A percentile compares a stretch with the other conserved stretches of the same genome.
Conservation (phyloP, 768 basidiomycete species). For the Boletus rubropictus region DNA sequence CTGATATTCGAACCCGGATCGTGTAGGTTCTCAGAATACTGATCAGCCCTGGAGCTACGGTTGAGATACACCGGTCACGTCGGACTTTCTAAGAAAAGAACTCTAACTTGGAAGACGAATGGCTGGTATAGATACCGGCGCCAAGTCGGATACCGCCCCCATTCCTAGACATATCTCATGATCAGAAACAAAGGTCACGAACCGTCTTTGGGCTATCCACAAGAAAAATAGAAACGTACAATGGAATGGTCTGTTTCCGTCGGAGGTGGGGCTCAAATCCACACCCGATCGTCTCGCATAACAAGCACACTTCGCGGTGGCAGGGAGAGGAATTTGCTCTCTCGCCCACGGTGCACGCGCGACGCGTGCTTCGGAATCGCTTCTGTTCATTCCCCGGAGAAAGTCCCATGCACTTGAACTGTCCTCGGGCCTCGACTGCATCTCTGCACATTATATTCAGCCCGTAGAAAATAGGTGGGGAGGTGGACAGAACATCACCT, state of each 20-base stretch:
- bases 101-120: slow-evolving; percentile 21
- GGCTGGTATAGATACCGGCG: slow-evolving; percentile 23
- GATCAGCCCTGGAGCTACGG: slow-evolving; percentile 11
- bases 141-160: slow-evolving; percentile 20
- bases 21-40: slow-evolving; percentile 10
- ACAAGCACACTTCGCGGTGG: slow-evolving; percentile 6
- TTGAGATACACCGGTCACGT: background rate
- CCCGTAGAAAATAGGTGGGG: background rate
- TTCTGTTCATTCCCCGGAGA: slow-evolving; percentile 22
- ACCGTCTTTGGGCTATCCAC: no score
- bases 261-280: slow-evolving; percentile 20
- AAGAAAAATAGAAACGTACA: slow-evolving; percentile 10
- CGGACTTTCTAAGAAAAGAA: background rate
- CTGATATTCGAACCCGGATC: slow-evolving; percentile 9
- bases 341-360: slow-evolving; percentile 23
- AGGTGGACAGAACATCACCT: slow-evolving; percentile 1
- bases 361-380: slow-evolving; percentile 18
- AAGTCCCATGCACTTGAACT: background rate
- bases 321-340: slow-evolving; percentile 15
- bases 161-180: background rate
- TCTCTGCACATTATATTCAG: slow-evolving; percentile 7
- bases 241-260: slow-evolving; percentile 13
- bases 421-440: slow-evolving; percentile 11
- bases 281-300: slow-evolving; percentile 18
- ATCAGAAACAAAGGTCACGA: slow-evolving; percentile 7